Percentiles rank a stretch among this genome's conserved stretches.
phyloP scores from a whole-genome alignment of 805 yeast species.

The Sporopachydermia lactativora region DNA sequence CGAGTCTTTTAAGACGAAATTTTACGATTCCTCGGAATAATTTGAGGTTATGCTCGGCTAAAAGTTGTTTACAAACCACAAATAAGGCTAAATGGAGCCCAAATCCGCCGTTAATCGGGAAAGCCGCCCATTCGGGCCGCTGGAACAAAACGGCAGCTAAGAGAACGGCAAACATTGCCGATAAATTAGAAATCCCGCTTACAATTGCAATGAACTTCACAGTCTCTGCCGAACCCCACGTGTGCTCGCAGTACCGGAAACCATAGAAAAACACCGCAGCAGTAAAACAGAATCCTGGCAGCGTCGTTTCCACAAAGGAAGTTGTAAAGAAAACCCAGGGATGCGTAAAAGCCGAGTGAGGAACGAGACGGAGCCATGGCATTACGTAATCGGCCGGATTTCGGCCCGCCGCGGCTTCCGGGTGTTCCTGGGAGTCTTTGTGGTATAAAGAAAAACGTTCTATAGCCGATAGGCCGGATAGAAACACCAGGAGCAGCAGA shows the following conservation, averaged over 20 bases:
- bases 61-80: slow-evolving; percentile 51
- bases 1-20: slow-evolving; percentile 26
- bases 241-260: slow-evolving; percentile 50
- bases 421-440: slow-evolving; percentile 12
- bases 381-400: slow-evolving; percentile 4
- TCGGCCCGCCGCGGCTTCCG: slow-evolving; percentile 7
- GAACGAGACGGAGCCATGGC: slow-evolving; percentile 3
- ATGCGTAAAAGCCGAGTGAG: slow-evolving; percentile 19
- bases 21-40: slow-evolving; percentile 32
- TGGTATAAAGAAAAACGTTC: slow-evolving; percentile 21
- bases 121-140: slow-evolving; percentile 18
- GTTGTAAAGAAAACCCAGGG: slow-evolving; percentile 40
- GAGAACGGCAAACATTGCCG: slow-evolving; percentile 19
- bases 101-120: slow-evolving; percentile 38
- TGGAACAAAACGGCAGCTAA: slow-evolving; percentile 8
- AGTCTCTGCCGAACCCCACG: slow-evolving; percentile 47
- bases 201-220: slow-evolving; percentile 29
- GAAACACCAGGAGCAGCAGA: slow-evolving; percentile 11
- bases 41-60: slow-evolving; percentile 44
- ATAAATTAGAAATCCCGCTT: slow-evolving; percentile 23
- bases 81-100: slow-evolving; percentile 43
- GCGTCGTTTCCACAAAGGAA: slow-evolving; percentile 30
- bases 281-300: slow-evolving; percentile 25
- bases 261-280: slow-evolving; percentile 30
- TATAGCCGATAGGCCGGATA: slow-evolving; percentile 17